phyloP scores from a whole-genome alignment of 2,329 filamentous ascomycete genomes.

The Curvularia sp. region DNA sequence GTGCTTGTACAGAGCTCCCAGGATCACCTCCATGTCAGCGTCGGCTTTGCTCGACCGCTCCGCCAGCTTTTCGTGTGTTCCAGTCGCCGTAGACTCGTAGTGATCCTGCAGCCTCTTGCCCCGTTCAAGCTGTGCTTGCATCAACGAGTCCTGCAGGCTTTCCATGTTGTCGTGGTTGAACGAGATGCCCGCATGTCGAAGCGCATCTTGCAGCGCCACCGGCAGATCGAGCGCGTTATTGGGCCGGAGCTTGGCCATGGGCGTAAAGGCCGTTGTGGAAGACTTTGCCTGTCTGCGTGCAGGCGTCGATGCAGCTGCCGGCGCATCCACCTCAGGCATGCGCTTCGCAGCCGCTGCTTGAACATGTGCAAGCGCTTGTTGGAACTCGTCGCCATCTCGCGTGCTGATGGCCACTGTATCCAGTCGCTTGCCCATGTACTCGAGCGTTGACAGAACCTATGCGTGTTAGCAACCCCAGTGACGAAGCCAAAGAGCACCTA shows the following conservation, averaged over 20 bases:
- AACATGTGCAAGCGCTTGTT: slow-evolving; percentile 44
- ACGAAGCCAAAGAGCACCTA: slow-evolving; percentile 25
- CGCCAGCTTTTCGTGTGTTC: slow-evolving; percentile 44
- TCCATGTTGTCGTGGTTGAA: slow-evolving; percentile 41
- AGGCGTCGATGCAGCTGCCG: slow-evolving; percentile 24
- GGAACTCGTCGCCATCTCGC: slow-evolving; percentile 38
- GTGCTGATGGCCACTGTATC: slow-evolving; percentile 36
- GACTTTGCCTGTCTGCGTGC: slow-evolving; percentile 35
- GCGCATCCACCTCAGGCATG: slow-evolving; percentile 28
- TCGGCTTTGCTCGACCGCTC: slow-evolving; percentile 50
- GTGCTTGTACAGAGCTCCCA: slow-evolving; percentile 50
- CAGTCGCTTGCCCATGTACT: slow-evolving; percentile 53
- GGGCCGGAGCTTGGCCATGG: slow-evolving; percentile 41
- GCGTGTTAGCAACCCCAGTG: slow-evolving; percentile 13
- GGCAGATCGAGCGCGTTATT: slow-evolving; percentile 40
- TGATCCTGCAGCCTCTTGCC: slow-evolving; percentile 47
- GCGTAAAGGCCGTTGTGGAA: slow-evolving; percentile 37
- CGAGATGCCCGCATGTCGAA: slow-evolving; percentile 43
- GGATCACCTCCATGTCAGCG: slow-evolving; percentile 46
- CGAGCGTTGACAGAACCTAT: slow-evolving; percentile 50
- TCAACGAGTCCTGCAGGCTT: slow-evolving; percentile 38
- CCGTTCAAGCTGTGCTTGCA: slow-evolving; percentile 42
- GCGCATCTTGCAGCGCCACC: slow-evolving; percentile 44
- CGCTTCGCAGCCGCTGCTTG: slow-evolving; percentile 35
- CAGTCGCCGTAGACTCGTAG: slow-evolving; percentile 40